Evolutionary conservation across 2,329 filamentous ascomycete species (phyloP).

Genomic region (Fusarium sp.): DNA sequence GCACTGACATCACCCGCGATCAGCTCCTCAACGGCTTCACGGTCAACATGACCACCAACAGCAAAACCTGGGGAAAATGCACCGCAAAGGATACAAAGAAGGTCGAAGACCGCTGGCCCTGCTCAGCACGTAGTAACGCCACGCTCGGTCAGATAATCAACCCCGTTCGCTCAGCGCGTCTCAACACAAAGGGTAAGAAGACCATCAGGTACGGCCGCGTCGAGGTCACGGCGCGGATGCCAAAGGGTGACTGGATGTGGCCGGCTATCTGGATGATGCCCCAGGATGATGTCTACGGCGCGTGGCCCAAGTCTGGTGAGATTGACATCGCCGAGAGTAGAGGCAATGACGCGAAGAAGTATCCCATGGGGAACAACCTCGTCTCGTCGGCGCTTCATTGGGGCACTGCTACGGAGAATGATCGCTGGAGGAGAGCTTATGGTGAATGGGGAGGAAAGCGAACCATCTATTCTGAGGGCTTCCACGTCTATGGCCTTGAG

Average conservation of each 20-base stretch:
- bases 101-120: conserved; percentile 45
- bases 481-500: conserved; percentile 65
- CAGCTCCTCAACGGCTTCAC: conserved; percentile 56
- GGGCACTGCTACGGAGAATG: conserved; percentile 51
- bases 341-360: conserved; percentile 59
- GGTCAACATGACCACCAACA: conserved; percentile 60
- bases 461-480: conserved; percentile 55
- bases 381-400: conserved; percentile 61
- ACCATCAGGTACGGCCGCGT: conserved; percentile 64
- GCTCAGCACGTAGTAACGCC: conserved; percentile 58
- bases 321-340: conserved; percentile 66
- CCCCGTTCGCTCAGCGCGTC: conserved; percentile 62
- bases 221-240: conserved; percentile 67
- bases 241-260: conserved; percentile 69
- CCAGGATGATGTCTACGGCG: conserved; percentile 60
- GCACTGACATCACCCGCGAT: conserved; percentile 48
- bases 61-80: conserved; percentile 52
- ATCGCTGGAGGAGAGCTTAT: conserved; percentile 52
- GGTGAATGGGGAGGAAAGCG: conserved; percentile 51
- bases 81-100: conserved; percentile 50
- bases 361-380: conserved; percentile 54
- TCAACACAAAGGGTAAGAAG: conserved; percentile 60
- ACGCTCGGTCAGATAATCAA: conserved; percentile 61
- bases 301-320: conserved; percentile 66
- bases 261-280: conserved; percentile 63